These are phyloP conservation scores for Yarrowia sp. DNA, from an alignment of 805 yeast species.

Conservation along the genomic window DNA sequence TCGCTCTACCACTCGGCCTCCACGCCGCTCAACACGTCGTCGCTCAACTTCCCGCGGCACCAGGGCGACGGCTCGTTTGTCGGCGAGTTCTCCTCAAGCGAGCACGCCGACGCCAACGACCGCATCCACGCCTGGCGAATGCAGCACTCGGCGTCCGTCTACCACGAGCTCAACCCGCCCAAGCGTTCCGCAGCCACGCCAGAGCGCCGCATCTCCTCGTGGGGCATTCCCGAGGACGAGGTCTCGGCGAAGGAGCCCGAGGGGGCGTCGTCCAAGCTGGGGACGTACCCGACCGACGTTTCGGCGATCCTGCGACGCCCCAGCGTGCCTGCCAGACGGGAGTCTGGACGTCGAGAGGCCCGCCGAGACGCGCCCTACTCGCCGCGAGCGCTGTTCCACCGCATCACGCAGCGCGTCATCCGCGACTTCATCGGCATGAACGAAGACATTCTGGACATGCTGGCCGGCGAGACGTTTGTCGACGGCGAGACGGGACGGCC, in stretches of 20 bases:
- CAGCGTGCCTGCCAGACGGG: not conserved
- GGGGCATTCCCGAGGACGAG: constrained; percentile 26
- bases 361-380: constrained; percentile 23
- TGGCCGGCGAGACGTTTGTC: constrained; percentile 37
- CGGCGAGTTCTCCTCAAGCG: constrained; percentile 10
- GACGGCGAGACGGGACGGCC: constrained; percentile 27
- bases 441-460: constrained; percentile 40
- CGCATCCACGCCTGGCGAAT: constrained; percentile 45
- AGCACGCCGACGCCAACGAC: constrained; percentile 37
- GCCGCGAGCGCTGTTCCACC: not conserved
- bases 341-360: not conserved
- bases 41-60: constrained; percentile 37
- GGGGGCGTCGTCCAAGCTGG: not conserved
- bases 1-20: constrained; percentile 30
- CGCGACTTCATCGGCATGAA: constrained; percentile 39
- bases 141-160: constrained; percentile 40
- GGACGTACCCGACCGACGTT: constrained; percentile 1
- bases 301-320: constrained; percentile 15
- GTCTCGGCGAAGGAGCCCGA: not conserved
- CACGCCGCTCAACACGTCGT: not conserved
- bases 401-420: constrained; percentile 33
- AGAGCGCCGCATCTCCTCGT: constrained; percentile 21
- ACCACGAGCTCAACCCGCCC: constrained; percentile 36
- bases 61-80: constrained; percentile 40
- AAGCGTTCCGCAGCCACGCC: constrained; percentile 27